Conservation (phyloP, 768 basidiomycete species). For the Lactarius hatsudake region DNA sequence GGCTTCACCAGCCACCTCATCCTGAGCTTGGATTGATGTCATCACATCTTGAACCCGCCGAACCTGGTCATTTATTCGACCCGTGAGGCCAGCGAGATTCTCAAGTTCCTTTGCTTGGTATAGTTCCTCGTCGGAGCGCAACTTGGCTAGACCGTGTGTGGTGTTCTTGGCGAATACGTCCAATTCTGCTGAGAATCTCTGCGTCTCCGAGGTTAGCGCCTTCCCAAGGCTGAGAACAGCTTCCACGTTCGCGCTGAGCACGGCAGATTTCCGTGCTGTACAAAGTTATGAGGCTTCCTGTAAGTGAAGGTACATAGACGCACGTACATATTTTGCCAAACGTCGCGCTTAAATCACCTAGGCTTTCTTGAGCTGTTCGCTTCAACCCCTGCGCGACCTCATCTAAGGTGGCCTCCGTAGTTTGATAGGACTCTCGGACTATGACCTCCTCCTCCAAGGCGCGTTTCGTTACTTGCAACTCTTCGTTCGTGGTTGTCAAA, state of each 20-base stretch:
- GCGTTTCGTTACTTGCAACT: slow-evolving; percentile 55
- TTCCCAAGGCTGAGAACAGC: slow-evolving; percentile 62
- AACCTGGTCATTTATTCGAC: slow-evolving; percentile 57
- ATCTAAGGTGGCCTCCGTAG: slow-evolving; percentile 68
- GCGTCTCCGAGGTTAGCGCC: slow-evolving; percentile 52
- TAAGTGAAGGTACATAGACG: not conserved
- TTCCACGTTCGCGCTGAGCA: slow-evolving; percentile 62
- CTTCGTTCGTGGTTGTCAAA: slow-evolving; percentile 52
- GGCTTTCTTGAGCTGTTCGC: slow-evolving; percentile 60
- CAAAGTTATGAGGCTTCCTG: slow-evolving; percentile 20
- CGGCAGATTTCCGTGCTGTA: slow-evolving; percentile 68
- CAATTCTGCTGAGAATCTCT: slow-evolving; percentile 54
- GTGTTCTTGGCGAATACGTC: slow-evolving; percentile 60
- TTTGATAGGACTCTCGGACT: slow-evolving; percentile 73
- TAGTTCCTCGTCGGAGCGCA: slow-evolving; percentile 55
- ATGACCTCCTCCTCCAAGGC: slow-evolving; percentile 78
- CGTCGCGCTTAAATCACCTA: slow-evolving; percentile 65
- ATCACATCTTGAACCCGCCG: slow-evolving; percentile 52
- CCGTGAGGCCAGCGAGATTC: slow-evolving; percentile 47
- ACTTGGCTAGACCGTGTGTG: slow-evolving; percentile 48
- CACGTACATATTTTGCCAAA: slow-evolving; percentile 80
- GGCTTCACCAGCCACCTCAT: slow-evolving; percentile 52
- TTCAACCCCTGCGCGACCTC: slow-evolving; percentile 70
- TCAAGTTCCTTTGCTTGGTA: slow-evolving; percentile 58
- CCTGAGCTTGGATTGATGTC: slow-evolving; percentile 52